These are phyloP conservation scores for Globisporangium megalacanthum DNA, from an alignment of 352 stramenopile species.

Conservation along the genomic window DNA sequence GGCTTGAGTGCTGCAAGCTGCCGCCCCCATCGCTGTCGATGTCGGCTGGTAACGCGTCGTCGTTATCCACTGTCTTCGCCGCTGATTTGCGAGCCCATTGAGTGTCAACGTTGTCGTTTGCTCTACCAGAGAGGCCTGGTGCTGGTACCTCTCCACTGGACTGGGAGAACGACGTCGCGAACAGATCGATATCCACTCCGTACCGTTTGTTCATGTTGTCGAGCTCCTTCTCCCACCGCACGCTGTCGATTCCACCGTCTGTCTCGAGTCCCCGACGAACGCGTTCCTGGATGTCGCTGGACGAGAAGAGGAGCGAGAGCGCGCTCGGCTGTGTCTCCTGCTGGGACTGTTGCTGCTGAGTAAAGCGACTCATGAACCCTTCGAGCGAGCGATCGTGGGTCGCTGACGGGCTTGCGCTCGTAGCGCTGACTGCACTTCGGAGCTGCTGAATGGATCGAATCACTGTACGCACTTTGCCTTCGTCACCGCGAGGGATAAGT, in stretches of 20 bases:
- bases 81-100: no score
- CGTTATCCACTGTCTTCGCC: no score
- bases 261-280: not conserved
- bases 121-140: not conserved
- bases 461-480: constrained; percentile 18
- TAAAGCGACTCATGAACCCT: constrained; percentile 60
- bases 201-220: constrained; percentile 58
- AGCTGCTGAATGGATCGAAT: constrained; percentile 43
- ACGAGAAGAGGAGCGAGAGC: constrained; percentile 29
- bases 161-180: constrained; percentile 27
- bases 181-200: constrained; percentile 21
- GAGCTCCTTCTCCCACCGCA: constrained; percentile 40
- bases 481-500: constrained; percentile 2
- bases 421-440: constrained; percentile 26
- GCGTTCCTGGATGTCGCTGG: constrained; percentile 36
- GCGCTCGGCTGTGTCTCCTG: not conserved
- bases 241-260: not conserved
- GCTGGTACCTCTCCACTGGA: not conserved
- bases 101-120: not conserved
- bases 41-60: not conserved
- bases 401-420: constrained; percentile 6
- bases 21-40: constrained; percentile 4
- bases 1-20: constrained; percentile 3
- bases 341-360: constrained; percentile 26
- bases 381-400: constrained; percentile 47